Conservation (phyloP, 805 yeast species). For the Candida hispaniensis region DNA sequence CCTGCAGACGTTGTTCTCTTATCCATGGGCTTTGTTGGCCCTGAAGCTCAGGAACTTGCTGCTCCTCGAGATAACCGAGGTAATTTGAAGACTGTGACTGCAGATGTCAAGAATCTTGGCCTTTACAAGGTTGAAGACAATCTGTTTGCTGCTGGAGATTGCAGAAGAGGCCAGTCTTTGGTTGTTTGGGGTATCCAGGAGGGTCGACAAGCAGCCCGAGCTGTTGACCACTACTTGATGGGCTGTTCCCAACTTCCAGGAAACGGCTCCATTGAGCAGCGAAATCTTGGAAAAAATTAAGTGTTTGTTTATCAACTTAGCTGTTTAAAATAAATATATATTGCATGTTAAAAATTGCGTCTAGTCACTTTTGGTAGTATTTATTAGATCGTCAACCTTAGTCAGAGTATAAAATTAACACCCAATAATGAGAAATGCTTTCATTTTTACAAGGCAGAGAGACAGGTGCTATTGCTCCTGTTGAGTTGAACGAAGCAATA, state of each 20-base stretch:
- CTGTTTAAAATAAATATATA: no score
- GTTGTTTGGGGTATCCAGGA: constrained; percentile 99
- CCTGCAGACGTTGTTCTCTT: constrained; percentile 88
- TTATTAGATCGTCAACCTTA: no score
- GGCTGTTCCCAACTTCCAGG: constrained; percentile 82
- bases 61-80: constrained; percentile 70
- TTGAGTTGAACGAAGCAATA: constrained; percentile 3
- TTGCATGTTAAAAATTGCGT: no score
- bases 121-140: constrained; percentile 66
- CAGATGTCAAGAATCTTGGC: constrained; percentile 38
- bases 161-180: constrained; percentile 96
- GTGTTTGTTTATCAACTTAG: neutral
- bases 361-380: no score
- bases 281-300: constrained; percentile 43
- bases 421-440: constrained; percentile 6
- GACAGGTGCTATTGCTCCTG: constrained; percentile 5
- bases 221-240: constrained; percentile 71
- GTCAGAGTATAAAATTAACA: no score
- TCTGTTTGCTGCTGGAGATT: constrained; percentile 93
- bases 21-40: constrained; percentile 97
- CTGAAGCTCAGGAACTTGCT: constrained; percentile 70
- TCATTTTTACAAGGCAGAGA: constrained; percentile 11
- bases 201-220: constrained; percentile 97
- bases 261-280: constrained; percentile 81
- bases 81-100: constrained; percentile 51